Evolutionary conservation across 2,329 filamentous ascomycete species (phyloP), one percentile per base, ranked within the genome.

Genomic region (Cladophialophora carrionii): DNA sequence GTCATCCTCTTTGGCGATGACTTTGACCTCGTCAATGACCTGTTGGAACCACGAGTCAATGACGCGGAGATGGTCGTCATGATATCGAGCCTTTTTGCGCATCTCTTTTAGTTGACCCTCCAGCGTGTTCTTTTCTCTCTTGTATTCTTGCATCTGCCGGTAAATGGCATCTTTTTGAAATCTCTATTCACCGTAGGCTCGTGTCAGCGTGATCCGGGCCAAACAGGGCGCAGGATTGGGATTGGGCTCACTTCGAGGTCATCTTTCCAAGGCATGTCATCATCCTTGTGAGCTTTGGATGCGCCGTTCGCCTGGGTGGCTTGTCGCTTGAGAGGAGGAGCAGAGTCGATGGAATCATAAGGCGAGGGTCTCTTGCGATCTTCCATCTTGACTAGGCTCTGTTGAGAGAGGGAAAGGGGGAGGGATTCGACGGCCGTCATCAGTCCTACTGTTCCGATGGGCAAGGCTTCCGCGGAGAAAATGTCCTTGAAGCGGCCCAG

Each of bases 141-240:
- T 96, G 79, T 96, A 97, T 79, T 98, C 95, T 76, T 92, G 91
- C 92, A 99, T 96, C 80, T 97, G 94, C 64, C 96, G 91, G 74
- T 91, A 89, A 76, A 99, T 96, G 70, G 95, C 95, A 81, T 96
- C 95, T 81, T 98, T 99, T 80, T 94, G 90, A 74, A 90, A 95
- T 76, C 90, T 87, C 92, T 96, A 78, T 73, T 49, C 10, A 41
- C 24, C 51, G 14, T 48, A 57, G 43, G 17, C 22, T n/a, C 17
- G 34, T 24, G 49, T 65, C 63, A 61, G 68, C 20, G 37, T 62
- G 41, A 34, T 51, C 51, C 24, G 24, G 5, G 54, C 20, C 3
- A 48, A 17, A n/a, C 24, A 55, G 34, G 31, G 41, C 46, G 31
- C 20, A 26, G 41, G 61, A 66, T 26, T 6, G 41, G 31, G 76